Base-by-base conservation (phyloP, 495 filamentous ascomycete genomes). In the Aspergillus kassunensis region DNA sequence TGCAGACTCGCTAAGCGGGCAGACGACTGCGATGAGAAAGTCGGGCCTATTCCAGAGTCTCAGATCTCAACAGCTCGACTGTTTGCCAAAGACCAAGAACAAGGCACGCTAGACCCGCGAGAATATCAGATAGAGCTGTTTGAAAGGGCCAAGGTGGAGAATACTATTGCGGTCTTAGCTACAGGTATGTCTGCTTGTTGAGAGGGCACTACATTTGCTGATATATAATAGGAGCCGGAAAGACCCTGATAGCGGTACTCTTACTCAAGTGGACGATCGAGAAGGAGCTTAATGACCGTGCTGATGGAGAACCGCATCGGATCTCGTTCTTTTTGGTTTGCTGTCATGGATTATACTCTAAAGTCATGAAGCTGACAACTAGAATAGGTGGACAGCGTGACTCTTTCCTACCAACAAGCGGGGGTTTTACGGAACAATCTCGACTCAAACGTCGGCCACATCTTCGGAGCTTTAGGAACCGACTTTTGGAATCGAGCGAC, bases 81-180 rank as follows among this genome's bases (percentile, higher is more conserved):
- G 15, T 59, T 80, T 40, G 60, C 68, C 29, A 63, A 75, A 49
- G 74, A 78, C 19, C 58, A 53, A 2, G 63, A 56, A 2, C 35
- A 45, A 8, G 66, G 58, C 0, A 88, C 88, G 50, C 75, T 81
- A 12, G 84, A 81, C 52, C 89, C 95, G 12, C 77, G 93, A 27
- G 90, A 95, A 57, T 98, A 97, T 61, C 93, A 98, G 65, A 73
- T 87, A 25, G 92, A 97, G 65, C 78, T 98, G 0, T 97, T 95
- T 60, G 89, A 97, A 67, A 80, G 80, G 56, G 92, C 93, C 16
- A 96, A 95, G 64, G 55, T 78, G 16, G 78, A 87, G 58, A 98
- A 98, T 58, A 91, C 84, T 12, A 95, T 98, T 60, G 93, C 91
- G 2, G 95, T 98, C 11, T 78, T 97, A n/a, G 91, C 96, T 64